Percentiles rank a stretch among this genome's conserved stretches.
Evolutionary conservation across 169 alveolate species (phyloP).

Genomic region (Plasmodium inui): DNA sequence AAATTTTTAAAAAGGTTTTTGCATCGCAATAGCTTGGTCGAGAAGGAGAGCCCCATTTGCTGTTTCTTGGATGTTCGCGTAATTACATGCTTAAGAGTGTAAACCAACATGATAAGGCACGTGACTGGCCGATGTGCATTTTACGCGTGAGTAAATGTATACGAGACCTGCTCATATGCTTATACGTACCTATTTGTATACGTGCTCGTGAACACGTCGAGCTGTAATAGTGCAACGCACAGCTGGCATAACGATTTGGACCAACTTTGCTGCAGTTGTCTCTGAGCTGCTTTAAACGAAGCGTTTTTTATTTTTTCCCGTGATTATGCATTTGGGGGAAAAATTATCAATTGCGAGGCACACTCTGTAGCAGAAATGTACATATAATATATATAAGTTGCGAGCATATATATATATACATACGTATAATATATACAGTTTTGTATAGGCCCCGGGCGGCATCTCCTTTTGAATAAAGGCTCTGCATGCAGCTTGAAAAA

Average conservation of each 20-base stretch:
- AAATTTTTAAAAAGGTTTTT: neutral
- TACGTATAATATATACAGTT: neutral
- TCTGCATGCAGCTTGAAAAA: constrained; percentile 11
- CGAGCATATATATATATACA: neutral
- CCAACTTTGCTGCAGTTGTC: neutral
- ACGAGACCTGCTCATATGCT: neutral
- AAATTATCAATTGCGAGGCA: neutral
- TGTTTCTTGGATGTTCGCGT: neutral
- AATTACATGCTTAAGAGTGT: neutral
- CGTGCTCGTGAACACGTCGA: neutral
- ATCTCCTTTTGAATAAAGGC: neutral
- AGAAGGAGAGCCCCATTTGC: neutral
- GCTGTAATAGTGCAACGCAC: neutral
- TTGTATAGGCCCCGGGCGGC: neutral
- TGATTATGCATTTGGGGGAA: neutral
- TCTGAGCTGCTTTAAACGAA: neutral
- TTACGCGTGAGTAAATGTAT: neutral
- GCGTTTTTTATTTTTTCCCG: neutral
- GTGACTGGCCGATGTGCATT: neutral
- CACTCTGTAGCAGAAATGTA: neutral
- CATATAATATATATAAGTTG: neutral
- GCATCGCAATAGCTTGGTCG: neutral
- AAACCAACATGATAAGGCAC: neutral
- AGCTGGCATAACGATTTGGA: neutral
- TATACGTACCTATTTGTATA: neutral